Conservation (phyloP, 371 early-diverging fungal genomes). For the Mortierella sp. region DNA sequence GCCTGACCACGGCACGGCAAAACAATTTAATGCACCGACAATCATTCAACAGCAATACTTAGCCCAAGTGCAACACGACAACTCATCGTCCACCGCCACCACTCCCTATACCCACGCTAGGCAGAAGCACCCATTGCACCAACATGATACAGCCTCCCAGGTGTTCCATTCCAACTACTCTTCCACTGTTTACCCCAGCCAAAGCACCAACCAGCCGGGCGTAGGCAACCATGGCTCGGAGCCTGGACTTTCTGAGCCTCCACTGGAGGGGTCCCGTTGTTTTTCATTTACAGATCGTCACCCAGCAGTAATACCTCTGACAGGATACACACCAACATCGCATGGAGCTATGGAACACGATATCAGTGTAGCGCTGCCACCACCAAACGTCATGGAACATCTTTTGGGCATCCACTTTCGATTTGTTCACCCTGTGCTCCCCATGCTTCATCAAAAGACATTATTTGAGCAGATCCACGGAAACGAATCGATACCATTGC, state of each 20-base stretch:
- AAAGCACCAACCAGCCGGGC: neutral
- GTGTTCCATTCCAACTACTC: neutral
- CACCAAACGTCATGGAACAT: slow-evolving; percentile 37
- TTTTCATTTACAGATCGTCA: slow-evolving; percentile 8
- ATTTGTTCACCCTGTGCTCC: slow-evolving; percentile 46
- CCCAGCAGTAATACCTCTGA: slow-evolving; percentile 8
- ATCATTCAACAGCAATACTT: neutral
- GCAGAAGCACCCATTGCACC: neutral
- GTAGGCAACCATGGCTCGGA: neutral
- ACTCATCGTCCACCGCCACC: neutral
- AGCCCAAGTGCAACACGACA: neutral
- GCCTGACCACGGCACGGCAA: neutral
- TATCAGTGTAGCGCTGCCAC: slow-evolving; percentile 13
- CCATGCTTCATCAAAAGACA: slow-evolving; percentile 38
- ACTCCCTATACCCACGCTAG: neutral
- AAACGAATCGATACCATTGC: slow-evolving; percentile 58
- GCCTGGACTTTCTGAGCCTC: neutral
- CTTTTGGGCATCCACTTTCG: slow-evolving; percentile 37
- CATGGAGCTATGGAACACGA: slow-evolving; percentile 2
- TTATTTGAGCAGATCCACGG: slow-evolving; percentile 33
- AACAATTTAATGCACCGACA: neutral
- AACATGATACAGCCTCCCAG: neutral
- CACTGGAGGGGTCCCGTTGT: neutral
- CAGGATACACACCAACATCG: slow-evolving; percentile 30
- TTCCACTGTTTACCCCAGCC: neutral